phyloP scores from a whole-genome alignment of 2,329 filamentous ascomycete genomes.

The Nigrospora osmanthi region DNA sequence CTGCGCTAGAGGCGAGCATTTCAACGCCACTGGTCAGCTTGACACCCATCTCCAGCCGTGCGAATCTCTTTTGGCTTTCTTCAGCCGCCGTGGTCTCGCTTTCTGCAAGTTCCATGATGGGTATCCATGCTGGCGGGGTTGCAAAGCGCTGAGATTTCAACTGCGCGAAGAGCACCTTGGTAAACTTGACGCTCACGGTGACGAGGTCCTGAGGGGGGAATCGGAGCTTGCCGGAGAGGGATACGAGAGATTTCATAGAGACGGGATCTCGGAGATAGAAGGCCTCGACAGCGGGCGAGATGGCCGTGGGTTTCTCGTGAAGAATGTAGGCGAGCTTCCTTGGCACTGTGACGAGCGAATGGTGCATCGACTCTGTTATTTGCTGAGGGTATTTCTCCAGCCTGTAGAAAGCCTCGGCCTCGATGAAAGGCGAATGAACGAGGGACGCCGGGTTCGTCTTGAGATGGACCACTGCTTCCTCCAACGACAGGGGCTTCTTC shows the following conservation, averaged over 20 bases:
- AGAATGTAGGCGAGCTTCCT: constrained; percentile 76
- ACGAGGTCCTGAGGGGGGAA: constrained; percentile 79
- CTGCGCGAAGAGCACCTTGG: constrained; percentile 84
- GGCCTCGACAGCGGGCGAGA: constrained; percentile 78
- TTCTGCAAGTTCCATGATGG: constrained; percentile 22
- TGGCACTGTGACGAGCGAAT: constrained; percentile 65
- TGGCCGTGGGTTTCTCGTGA: constrained; percentile 63
- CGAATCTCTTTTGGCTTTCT: constrained; percentile 19
- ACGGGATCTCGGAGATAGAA: constrained; percentile 88
- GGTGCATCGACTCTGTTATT: constrained; percentile 69
- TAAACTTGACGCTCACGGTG: constrained; percentile 72
- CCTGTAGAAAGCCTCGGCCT: constrained; percentile 86
- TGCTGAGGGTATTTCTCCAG: constrained; percentile 75
- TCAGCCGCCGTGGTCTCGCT: constrained; percentile 6
- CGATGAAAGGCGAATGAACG: constrained; percentile 65
- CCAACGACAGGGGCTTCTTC: constrained; percentile 45
- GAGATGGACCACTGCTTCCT: constrained; percentile 58
- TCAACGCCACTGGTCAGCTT: constrained; percentile 88
- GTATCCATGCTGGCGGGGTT: constrained; percentile 47
- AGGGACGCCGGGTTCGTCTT: constrained; percentile 46
- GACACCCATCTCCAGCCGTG: constrained; percentile 66
- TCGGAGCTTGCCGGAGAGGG: constrained; percentile 40
- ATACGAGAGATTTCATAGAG: constrained; percentile 60
- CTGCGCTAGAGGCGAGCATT: constrained; percentile 65
- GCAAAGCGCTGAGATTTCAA: constrained; percentile 78